Evolutionary conservation across 805 yeast species (phyloP).

Genomic region (Lipomyces mesembrius): DNA sequence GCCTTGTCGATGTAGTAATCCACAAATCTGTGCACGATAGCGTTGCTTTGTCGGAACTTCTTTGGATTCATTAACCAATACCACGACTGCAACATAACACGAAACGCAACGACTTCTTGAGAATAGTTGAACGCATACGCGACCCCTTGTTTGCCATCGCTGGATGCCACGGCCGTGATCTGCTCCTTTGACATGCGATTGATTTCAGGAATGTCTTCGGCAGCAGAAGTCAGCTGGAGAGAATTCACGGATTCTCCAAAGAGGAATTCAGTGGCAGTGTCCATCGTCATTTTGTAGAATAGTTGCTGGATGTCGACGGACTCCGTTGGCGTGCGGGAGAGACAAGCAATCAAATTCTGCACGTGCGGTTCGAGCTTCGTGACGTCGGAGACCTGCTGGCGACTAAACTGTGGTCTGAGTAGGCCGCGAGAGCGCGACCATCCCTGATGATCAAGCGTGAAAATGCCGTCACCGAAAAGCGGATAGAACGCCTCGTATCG

Average conservation of each 20-base stretch:
- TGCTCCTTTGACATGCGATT: slow-evolving; percentile 14
- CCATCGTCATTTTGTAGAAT: slow-evolving; percentile 44
- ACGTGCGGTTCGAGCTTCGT: slow-evolving; percentile 41
- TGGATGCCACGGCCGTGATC: slow-evolving; percentile 23
- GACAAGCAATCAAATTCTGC: slow-evolving; percentile 32
- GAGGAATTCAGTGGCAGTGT: slow-evolving; percentile 46
- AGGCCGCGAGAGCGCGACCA: slow-evolving; percentile 48
- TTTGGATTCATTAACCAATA: slow-evolving; percentile 36
- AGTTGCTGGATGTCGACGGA: slow-evolving; percentile 41
- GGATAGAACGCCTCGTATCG: slow-evolving; percentile 41
- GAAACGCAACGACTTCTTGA: slow-evolving; percentile 31
- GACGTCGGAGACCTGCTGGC: slow-evolving; percentile 43
- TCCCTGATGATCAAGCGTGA: slow-evolving; percentile 45
- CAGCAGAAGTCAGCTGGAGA: slow-evolving; percentile 23
- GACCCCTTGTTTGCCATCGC: slow-evolving; percentile 30
- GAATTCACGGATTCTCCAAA: slow-evolving; percentile 43
- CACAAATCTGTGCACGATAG: slow-evolving; percentile 46
- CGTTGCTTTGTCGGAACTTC: slow-evolving; percentile 45
- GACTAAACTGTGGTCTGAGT: slow-evolving; percentile 47
- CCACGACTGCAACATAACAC: slow-evolving; percentile 38
- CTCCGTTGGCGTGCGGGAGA: slow-evolving; percentile 16
- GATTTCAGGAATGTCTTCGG: slow-evolving; percentile 3
- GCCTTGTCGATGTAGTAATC: slow-evolving; percentile 51
- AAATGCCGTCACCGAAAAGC: slow-evolving; percentile 47
- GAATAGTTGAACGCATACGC: slow-evolving; percentile 37